Percentiles rank a stretch among this genome's conserved stretches.
Evolutionary conservation across 495 filamentous ascomycete species (phyloP).

Genomic region (Tuber calosporum): DNA sequence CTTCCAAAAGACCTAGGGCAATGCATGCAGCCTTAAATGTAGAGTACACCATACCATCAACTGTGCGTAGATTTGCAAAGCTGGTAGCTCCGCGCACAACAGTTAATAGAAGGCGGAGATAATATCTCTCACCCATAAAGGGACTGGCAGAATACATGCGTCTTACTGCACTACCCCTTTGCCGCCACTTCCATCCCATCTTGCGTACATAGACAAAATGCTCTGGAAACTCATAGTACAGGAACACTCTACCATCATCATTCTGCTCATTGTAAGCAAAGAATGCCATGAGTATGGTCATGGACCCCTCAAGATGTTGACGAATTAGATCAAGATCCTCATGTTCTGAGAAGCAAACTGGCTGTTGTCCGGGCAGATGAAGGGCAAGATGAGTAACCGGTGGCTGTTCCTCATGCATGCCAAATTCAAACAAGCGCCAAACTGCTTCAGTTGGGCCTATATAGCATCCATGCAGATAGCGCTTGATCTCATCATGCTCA

Average conservation of each 20-base stretch:
- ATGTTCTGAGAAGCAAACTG: not conserved
- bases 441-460: no score
- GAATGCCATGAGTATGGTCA: not conserved
- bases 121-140: not conserved
- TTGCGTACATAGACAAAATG: not conserved
- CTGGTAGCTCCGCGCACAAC: no score
- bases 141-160: not conserved
- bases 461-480: no score
- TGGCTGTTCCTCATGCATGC: not conserved
- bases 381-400: not conserved
- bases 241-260: not conserved
- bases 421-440: not conserved
- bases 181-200: not conserved
- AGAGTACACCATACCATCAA: no score
- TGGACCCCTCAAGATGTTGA: not conserved
- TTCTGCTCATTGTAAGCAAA: not conserved
- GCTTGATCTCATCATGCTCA: not conserved
- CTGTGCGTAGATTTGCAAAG: no score
- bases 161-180: not conserved
- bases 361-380: not conserved
- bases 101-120: not conserved
- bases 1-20: no score
- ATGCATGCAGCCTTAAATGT: no score
- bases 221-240: not conserved
- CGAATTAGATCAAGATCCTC: not conserved